Percentiles rank a stretch among this genome's conserved stretches.
Conservation (phyloP, 352 stramenopile genomes). For the Albugo laibachii region DNA sequence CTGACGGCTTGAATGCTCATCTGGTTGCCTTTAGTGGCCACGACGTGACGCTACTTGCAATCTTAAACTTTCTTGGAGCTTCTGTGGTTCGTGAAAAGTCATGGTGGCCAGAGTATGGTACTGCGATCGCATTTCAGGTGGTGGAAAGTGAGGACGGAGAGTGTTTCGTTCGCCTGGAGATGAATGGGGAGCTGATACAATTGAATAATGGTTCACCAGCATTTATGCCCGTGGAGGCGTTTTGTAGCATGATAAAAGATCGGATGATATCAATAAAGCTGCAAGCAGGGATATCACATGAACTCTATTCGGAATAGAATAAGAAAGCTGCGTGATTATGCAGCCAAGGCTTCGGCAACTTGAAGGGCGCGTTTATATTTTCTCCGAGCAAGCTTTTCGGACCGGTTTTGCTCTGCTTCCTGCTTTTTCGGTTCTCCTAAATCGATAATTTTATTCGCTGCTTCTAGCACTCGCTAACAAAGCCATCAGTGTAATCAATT, state of each 20-base stretch:
- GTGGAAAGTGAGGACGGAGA: slow-evolving; percentile 30
- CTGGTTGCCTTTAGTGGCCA: slow-evolving; percentile 68
- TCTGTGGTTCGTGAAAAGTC: slow-evolving; percentile 18
- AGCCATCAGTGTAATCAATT: not conserved
- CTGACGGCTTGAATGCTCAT: not conserved
- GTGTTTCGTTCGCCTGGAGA: slow-evolving; percentile 31
- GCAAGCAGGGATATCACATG: too few species aligned
- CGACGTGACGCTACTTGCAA: slow-evolving; percentile 52
- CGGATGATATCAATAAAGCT: too few species aligned
- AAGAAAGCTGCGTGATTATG: slow-evolving; percentile 1
- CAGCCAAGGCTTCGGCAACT: slow-evolving; percentile 42
- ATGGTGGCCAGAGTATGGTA: slow-evolving; percentile 61
- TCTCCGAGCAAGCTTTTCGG: slow-evolving; percentile 24
- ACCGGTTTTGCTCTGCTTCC: slow-evolving; percentile 5
- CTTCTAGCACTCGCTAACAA: slow-evolving; percentile 35
- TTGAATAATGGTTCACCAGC: slow-evolving; percentile 5
- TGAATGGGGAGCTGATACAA: slow-evolving; percentile 24
- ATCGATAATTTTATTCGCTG: slow-evolving; percentile 54
- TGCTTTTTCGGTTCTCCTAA: slow-evolving; percentile 16
- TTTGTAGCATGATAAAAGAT: too few species aligned
- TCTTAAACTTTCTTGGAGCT: slow-evolving; percentile 42
- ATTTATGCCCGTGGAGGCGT: too few species aligned
- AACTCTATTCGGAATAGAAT: too few species aligned
- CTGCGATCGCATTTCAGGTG: slow-evolving; percentile 40
- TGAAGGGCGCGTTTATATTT: slow-evolving; percentile 68